phyloP scores from a whole-genome alignment of 1,284 basidiomycete species.

The Pseudozyma sp. region DNA sequence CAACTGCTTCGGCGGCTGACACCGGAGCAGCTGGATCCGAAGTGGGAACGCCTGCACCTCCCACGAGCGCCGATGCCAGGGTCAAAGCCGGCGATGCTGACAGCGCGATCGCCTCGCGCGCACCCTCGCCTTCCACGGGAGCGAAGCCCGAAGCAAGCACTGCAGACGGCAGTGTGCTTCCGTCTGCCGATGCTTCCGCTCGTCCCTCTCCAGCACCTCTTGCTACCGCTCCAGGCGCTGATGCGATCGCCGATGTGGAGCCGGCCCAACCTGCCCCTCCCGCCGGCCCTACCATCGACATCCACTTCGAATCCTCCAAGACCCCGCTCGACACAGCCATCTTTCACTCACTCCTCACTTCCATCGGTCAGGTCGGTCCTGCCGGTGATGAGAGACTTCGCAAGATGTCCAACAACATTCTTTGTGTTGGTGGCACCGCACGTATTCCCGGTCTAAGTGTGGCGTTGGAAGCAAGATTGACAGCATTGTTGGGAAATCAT shows the following conservation, averaged over 20 bases:
- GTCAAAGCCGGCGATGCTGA: constrained; percentile 10
- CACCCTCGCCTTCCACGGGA: constrained; percentile 16
- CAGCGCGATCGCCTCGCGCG: constrained; percentile 31
- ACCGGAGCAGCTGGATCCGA: constrained; percentile 26
- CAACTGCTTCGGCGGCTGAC: constrained; percentile 20
- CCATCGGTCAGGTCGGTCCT: constrained; percentile 45
- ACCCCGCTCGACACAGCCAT: constrained; percentile 93
- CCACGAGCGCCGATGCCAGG: constrained; percentile 10
- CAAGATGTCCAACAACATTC: constrained; percentile 86
- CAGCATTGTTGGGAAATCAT: constrained; percentile 35
- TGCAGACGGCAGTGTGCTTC: constrained; percentile 19
- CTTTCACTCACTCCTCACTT: constrained; percentile 78
- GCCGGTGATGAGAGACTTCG: constrained; percentile 85
- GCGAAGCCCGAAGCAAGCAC: constrained; percentile 7
- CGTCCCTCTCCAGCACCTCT: constrained; percentile 38
- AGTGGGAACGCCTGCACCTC: constrained; percentile 38
- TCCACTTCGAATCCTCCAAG: constrained; percentile 86
- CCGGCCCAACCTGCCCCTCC: constrained; percentile 5
- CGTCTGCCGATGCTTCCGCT: constrained; percentile 37
- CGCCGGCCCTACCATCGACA: constrained; percentile 74
- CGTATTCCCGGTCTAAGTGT: constrained; percentile 70
- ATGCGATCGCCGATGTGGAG: background rate
- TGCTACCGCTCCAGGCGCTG: background rate
- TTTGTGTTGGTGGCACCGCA: constrained; percentile 85
- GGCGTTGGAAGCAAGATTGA: constrained; percentile 63